Percentiles rank a stretch among this genome's conserved stretches.
Conservation (phyloP, 1,284 basidiomycete genomes). For the Pterula multifida region DNA sequence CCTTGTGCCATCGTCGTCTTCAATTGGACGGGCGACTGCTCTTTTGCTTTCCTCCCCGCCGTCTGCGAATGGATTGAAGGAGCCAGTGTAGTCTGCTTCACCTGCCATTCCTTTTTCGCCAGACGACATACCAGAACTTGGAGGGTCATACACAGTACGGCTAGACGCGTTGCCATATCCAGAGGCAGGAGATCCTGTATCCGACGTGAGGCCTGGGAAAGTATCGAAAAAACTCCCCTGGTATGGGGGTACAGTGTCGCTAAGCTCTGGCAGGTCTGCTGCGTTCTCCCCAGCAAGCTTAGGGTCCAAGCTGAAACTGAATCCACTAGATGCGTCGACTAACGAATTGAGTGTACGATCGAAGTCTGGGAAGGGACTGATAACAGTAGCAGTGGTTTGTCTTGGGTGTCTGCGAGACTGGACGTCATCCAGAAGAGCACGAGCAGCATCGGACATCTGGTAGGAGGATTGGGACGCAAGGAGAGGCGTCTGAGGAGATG, state of each 20-base stretch:
- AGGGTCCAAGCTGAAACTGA: slow-evolving; percentile 75
- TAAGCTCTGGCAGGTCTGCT: slow-evolving; percentile 12
- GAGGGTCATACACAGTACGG: slow-evolving; percentile 35
- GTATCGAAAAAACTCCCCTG: slow-evolving; percentile 50
- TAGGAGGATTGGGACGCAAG: slow-evolving; percentile 56
- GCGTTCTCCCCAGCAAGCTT: slow-evolving; percentile 48
- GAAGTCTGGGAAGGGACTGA: slow-evolving; percentile 84
- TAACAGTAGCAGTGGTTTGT: slow-evolving; percentile 37
- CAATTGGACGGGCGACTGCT: slow-evolving; percentile 20
- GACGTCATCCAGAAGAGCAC: slow-evolving; percentile 76
- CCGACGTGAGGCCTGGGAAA: slow-evolving; percentile 45
- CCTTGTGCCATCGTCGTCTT: slow-evolving; percentile 52
- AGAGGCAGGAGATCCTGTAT: slow-evolving; percentile 23
- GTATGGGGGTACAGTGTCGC: slow-evolving; percentile 39
- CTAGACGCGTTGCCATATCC: too few species aligned
- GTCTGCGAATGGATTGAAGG: slow-evolving; percentile 71
- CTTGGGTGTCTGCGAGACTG: slow-evolving; percentile 45
- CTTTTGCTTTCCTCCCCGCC: slow-evolving; percentile 28
- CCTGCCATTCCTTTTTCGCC: slow-evolving; percentile 34
- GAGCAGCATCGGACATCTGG: slow-evolving; percentile 78
- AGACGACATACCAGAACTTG: slow-evolving; percentile 23
- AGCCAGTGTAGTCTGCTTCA: slow-evolving; percentile 49
- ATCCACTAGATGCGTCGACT: slow-evolving; percentile 51
- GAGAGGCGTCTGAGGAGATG: slow-evolving; percentile 42
- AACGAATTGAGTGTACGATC: slow-evolving; percentile 68